These are phyloP conservation scores for Lactarius sanguifluus DNA, from an alignment of 768 basidiomycete species.

Conservation along the genomic window DNA sequence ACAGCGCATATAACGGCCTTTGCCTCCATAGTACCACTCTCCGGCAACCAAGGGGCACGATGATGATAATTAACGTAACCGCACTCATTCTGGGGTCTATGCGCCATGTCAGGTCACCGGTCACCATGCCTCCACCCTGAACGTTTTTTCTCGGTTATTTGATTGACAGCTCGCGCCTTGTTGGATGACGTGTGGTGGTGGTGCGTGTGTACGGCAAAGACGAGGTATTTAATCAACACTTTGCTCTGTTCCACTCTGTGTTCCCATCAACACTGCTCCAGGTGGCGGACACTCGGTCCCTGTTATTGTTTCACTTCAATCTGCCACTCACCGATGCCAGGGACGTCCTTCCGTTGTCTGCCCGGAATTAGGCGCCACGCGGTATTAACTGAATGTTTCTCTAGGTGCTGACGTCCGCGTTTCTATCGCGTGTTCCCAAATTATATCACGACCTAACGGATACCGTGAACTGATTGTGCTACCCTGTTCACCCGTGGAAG, in stretches of 20 bases:
- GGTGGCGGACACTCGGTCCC: background rate
- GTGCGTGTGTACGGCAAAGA: background rate
- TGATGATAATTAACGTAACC: background rate
- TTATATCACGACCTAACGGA: background rate
- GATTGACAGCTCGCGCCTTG: background rate
- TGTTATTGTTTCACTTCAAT: background rate
- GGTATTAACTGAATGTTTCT: background rate
- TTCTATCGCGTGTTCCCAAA: background rate
- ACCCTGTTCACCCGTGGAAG: background rate
- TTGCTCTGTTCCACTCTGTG: background rate
- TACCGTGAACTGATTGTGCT: background rate
- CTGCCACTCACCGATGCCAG: background rate
- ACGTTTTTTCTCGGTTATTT: background rate
- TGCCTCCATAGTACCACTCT: background rate
- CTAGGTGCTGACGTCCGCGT: background rate
- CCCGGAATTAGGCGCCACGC: background rate
- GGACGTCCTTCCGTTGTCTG: background rate
- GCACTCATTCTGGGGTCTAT: background rate
- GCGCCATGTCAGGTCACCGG: background rate
- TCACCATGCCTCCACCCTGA: background rate
- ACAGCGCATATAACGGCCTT: background rate
- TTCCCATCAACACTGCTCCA: background rate
- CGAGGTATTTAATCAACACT: background rate
- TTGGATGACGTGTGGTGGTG: background rate
- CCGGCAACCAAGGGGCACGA: background rate